Evolutionary conservation across 352 stramenopile species (phyloP).

Genomic region (Phytopythium litorale): DNA sequence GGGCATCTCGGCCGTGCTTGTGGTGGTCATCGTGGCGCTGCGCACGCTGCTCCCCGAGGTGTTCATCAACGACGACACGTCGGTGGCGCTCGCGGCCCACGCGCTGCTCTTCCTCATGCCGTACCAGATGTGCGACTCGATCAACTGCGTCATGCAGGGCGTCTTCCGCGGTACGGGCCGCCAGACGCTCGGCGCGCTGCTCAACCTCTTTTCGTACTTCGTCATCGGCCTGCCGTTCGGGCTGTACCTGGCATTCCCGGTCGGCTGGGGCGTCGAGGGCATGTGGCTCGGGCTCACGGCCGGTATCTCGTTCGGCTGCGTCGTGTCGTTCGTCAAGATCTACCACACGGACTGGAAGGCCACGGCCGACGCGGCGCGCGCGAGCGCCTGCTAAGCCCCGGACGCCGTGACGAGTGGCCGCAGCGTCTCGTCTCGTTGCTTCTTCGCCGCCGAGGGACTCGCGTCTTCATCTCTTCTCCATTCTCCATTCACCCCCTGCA

Average conservation of each 20-base stretch:
- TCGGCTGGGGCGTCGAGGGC: slow-evolving; percentile 58
- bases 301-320: slow-evolving; percentile 50
- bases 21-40: slow-evolving; percentile 36
- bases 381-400: slow-evolving; percentile 35
- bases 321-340: slow-evolving; percentile 61
- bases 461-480: neutral
- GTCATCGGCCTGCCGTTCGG: slow-evolving; percentile 63
- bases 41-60: slow-evolving; percentile 46
- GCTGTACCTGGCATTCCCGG: slow-evolving; percentile 54
- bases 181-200: slow-evolving; percentile 45
- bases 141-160: slow-evolving; percentile 77
- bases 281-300: slow-evolving; percentile 65
- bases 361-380: slow-evolving; percentile 49
- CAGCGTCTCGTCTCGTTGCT: neutral
- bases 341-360: slow-evolving; percentile 49
- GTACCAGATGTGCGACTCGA: slow-evolving; percentile 61
- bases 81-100: slow-evolving; percentile 33
- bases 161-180: slow-evolving; percentile 63
- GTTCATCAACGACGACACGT: slow-evolving; percentile 73
- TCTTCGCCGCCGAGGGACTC: neutral
- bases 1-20: slow-evolving; percentile 33
- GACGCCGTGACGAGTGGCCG: neutral
- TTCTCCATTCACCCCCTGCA: neutral
- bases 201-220: slow-evolving; percentile 73
- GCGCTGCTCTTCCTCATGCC: slow-evolving; percentile 62